Base-by-base conservation (phyloP, 108 stramenopile genomes). In the Conticribra guillardii region DNA sequence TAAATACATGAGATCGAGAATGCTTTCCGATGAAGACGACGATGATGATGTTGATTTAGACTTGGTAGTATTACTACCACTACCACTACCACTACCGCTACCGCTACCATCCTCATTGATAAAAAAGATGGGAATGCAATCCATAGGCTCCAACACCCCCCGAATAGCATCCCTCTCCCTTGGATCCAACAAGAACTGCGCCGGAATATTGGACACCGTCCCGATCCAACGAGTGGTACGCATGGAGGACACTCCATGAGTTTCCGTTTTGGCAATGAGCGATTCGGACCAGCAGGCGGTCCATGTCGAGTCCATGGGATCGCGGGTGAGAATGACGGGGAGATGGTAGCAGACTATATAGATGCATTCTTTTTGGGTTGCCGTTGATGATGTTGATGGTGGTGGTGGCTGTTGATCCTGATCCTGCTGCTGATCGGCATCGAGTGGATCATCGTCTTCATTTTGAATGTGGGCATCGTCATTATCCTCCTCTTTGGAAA, bases 331-430 rank as follows among this genome's bases (percentile, higher is more conserved):
- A 27, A 85, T 87, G 47, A 99, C 89, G 19, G 98, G 98, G 48
- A 99, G 83, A 69, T 99, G 98, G 71, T 95, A 99, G 80, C 98
- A 99, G 51, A 97, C 89, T 65, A 99, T 89, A 51, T 83, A 86
- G 31, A 96, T 90, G 44, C 85, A 80, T 54, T 88, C 83, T 17
- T 62, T 44, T 44, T 52, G 51, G 27, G 47, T 54, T 1, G n/a
- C 19, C 15, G 53, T 60, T 14, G 71, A n/a, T 41, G 5, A 11
- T 41, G 37, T 5, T 11, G 37, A 11, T 41, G 37, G 37, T 41
- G 37, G 37, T 5, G 5, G 37, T 41, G 5, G 37, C 11, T 41
- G 37, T 41, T 41, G 37, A n/a, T n/a, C n/a, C n/a, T n/a, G n/a
- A n/a, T n/a, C n/a, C n/a, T n/a, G n/a, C n/a, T n/a, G n/a, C n/a